These are phyloP conservation scores for Fusarium sulawesiense DNA, from an alignment of 2,329 filamentous ascomycete genomes.

Conservation along the genomic window DNA sequence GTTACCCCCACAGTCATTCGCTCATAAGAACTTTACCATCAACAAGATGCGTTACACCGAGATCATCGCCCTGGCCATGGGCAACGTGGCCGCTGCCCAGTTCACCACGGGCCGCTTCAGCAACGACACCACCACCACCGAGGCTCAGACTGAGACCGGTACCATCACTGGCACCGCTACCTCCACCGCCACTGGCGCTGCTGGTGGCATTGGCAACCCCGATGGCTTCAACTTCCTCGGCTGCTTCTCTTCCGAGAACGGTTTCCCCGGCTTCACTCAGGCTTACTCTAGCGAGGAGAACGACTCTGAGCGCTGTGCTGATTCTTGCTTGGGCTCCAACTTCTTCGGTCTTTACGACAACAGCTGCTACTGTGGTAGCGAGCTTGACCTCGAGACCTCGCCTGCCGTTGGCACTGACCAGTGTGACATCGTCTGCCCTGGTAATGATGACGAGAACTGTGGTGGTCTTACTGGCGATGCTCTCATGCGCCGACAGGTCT, in stretches of 20 bases:
- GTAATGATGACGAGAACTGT: slow-evolving; percentile 39
- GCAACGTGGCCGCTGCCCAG: slow-evolving; percentile 47
- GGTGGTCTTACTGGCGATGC: slow-evolving; percentile 38
- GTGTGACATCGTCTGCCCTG: slow-evolving; percentile 48
- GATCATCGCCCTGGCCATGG: slow-evolving; percentile 48
- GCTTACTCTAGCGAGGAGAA: slow-evolving; percentile 27
- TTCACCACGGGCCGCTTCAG: slow-evolving; percentile 21
- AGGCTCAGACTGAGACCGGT: slow-evolving; percentile 3
- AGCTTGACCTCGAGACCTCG: slow-evolving; percentile 19
- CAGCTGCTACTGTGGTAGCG: slow-evolving; percentile 49
- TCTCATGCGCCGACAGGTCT: slow-evolving; percentile 39
- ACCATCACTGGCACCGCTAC: slow-evolving; percentile 10
- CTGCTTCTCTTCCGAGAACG: slow-evolving; percentile 44
- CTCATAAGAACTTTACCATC: slow-evolving; percentile 29
- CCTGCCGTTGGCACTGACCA: slow-evolving; percentile 16
- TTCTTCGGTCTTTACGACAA: slow-evolving; percentile 44
- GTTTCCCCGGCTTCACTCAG: slow-evolving; percentile 45
- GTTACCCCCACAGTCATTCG: slow-evolving; percentile 44
- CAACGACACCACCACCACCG: slow-evolving; percentile 16
- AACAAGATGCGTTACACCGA: slow-evolving; percentile 49
- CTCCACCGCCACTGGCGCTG: slow-evolving; percentile 2
- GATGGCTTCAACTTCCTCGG: slow-evolving; percentile 43
- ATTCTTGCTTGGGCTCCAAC: slow-evolving; percentile 38
- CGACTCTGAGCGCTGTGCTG: slow-evolving; percentile 38
- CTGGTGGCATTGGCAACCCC: slow-evolving; percentile 10